Conservation (phyloP, 768 basidiomycete species). For the Collybia mongolica region DNA sequence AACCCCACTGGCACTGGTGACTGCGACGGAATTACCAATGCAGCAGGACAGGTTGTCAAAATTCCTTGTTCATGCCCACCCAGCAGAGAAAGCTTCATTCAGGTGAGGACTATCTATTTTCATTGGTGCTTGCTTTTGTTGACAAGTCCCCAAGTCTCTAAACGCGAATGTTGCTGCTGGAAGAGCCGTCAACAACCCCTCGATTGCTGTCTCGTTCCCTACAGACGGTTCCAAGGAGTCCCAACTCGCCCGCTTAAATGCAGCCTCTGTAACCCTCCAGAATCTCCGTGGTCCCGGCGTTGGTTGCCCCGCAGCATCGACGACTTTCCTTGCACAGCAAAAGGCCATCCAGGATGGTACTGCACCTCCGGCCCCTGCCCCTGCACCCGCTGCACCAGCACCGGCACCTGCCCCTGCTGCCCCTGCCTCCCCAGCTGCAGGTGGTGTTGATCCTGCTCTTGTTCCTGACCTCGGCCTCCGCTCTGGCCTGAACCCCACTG, state of each 20-base stretch:
- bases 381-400: conserved; percentile 22
- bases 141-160: conserved; percentile 28
- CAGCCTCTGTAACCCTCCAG: conserved; percentile 55
- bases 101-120: conserved; percentile 24
- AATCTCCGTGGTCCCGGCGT: conserved; percentile 66
- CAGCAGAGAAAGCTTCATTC: conserved; percentile 46
- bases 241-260: conserved; percentile 48
- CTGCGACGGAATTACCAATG: conserved; percentile 63
- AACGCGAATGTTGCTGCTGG: conserved; percentile 60
- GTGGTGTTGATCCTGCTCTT: conserved; percentile 49
- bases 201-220: conserved; percentile 59
- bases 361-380: conserved; percentile 14
- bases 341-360: conserved; percentile 33
- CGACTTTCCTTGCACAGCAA: conserved; percentile 52
- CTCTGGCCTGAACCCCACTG: conserved; percentile 60
- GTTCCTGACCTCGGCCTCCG: conserved; percentile 58
- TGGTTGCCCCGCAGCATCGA: conserved; percentile 67
- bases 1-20: conserved; percentile 62
- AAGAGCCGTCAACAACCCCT: conserved; percentile 64
- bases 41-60: conserved; percentile 54
- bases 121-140: not conserved
- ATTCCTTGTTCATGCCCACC: conserved; percentile 71
- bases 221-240: conserved; percentile 44
- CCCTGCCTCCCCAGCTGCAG: conserved; percentile 17
- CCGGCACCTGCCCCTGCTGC: conserved; percentile 25